These are phyloP conservation scores for Lanmaoa pseudosensibilis DNA, from an alignment of 768 basidiomycete species.

Conservation along the genomic window DNA sequence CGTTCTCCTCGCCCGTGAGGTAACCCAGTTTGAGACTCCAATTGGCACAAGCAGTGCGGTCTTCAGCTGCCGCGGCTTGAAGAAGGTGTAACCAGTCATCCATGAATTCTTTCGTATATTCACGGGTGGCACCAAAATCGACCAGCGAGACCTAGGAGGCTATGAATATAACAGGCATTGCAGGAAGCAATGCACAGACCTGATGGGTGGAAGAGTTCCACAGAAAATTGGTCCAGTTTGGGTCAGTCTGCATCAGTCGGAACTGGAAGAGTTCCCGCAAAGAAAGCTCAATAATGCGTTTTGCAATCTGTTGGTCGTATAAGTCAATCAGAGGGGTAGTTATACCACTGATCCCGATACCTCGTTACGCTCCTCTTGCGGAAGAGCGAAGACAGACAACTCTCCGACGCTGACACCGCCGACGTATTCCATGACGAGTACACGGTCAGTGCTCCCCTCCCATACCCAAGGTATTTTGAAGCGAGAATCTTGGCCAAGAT, in stretches of 20 bases:
- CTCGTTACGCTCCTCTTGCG: slow-evolving; percentile 67
- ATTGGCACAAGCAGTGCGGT: slow-evolving; percentile 62
- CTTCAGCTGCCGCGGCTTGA: slow-evolving; percentile 69
- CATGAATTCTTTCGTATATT: slow-evolving; percentile 84
- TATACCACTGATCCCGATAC: slow-evolving; percentile 42
- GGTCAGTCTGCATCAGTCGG: slow-evolving; percentile 96
- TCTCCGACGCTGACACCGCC: slow-evolving; percentile 81
- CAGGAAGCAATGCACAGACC: slow-evolving; percentile 37
- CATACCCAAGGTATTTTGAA: slow-evolving; percentile 89
- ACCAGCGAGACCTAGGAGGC: slow-evolving; percentile 71
- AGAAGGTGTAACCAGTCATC: slow-evolving; percentile 85
- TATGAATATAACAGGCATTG: background rate
- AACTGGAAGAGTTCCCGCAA: slow-evolving; percentile 89
- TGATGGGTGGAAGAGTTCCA: slow-evolving; percentile 70
- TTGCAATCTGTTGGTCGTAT: slow-evolving; percentile 64
- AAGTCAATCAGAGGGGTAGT: background rate
- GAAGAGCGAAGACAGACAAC: slow-evolving; percentile 49
- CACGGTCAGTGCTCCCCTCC: slow-evolving; percentile 74
- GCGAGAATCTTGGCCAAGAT: slow-evolving; percentile 55
- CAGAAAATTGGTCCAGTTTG: slow-evolving; percentile 97
- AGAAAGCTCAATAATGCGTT: slow-evolving; percentile 79
- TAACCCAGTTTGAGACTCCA: slow-evolving; percentile 86
- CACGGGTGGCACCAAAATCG: slow-evolving; percentile 94
- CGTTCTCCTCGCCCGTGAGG: slow-evolving; percentile 83
- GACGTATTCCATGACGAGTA: slow-evolving; percentile 89